Conservation (phyloP, 73 alveolate species). For the Paramecium octaurelia region DNA sequence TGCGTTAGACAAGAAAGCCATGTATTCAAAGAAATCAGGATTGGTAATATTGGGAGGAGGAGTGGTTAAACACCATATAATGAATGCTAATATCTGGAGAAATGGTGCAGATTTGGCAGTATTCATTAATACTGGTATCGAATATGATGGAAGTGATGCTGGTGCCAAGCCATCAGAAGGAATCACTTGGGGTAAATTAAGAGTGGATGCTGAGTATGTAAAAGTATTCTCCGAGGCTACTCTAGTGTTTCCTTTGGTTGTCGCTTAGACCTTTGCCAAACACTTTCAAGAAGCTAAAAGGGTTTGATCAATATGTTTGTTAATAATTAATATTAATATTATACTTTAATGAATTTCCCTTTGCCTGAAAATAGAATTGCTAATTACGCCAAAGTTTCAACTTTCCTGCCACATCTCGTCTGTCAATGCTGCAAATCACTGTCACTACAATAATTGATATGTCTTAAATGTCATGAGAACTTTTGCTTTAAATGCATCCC, state of each 20-base stretch:
- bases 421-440: conserved; percentile 22
- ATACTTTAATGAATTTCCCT: neutral
- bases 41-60: conserved; percentile 96
- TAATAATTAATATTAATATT: neutral
- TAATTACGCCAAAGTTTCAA: neutral
- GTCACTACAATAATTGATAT: neutral
- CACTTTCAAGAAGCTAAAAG: conserved; percentile 77
- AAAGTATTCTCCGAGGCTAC: conserved; percentile 93
- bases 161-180: conserved; percentile 99
- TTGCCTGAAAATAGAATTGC: conserved; percentile 54
- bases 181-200: conserved; percentile 96
- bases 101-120: conserved; percentile 99
- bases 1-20: conserved; percentile 83
- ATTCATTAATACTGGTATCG: conserved; percentile 92
- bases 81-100: conserved; percentile 84
- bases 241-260: conserved; percentile 90
- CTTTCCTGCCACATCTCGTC: neutral
- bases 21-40: conserved; percentile 96
- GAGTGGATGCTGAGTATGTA: conserved; percentile 80
- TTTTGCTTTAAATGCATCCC: conserved; percentile 34
- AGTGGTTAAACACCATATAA: conserved; percentile 89
- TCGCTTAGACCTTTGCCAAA: conserved; percentile 94
- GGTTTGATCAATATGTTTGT: neutral
- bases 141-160: conserved; percentile 96
- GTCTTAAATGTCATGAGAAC: conserved; percentile 39